Evolutionary conservation across 2,329 filamentous ascomycete genomes (phyloP), one percentile per base, ranked within the genome.

Genomic region (Alternaria gaisen): DNA sequence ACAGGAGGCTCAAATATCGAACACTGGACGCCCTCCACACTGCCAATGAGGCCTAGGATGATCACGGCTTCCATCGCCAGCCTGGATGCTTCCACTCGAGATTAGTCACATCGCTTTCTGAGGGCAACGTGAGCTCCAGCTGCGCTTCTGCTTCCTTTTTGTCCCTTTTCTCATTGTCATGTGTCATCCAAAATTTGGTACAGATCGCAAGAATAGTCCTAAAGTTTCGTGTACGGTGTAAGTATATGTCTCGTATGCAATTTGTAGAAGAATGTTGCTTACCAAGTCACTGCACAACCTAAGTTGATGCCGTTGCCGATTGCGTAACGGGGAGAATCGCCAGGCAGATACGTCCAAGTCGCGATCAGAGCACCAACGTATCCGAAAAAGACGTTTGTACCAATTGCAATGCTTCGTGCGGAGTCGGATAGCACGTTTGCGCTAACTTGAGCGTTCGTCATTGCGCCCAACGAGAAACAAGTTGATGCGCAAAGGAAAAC

Each of bases 371-470:
- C 89, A 2, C 90, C 90, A 18, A 91, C 73, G 56, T 91, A 90
- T 32, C 88, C 89, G 26, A 90, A 79, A 87, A 91, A 91, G 68
- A 90, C 51, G 34, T 66, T 67, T 20, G 63, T 64, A 7, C 64
- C 63, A n/a, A 69, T 65, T 1, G 65, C 64, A 54, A 64, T 32
- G 38, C 58, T 36, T 5, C 89, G 83, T 0, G 89, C 87, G 0
- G 89, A 89, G 66, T 92, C 90, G 5, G 86, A 87, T 7, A 91
- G 83, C 0, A 91, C 88, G 64, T 91, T 91, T n/a, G 89, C 89
- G 0, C 87, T 85, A 0, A 85, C 86, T 61, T 91, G 84, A 0
- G 88, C 88, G 61, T 89, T 90, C 58, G 83, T 84, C 18, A 91
- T 81, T 0, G 88, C 82, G 0, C 88, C 89, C 36, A 86, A 82